Evolutionary conservation across 768 basidiomycete species (phyloP).

Genomic region (Ramaria sp.): DNA sequence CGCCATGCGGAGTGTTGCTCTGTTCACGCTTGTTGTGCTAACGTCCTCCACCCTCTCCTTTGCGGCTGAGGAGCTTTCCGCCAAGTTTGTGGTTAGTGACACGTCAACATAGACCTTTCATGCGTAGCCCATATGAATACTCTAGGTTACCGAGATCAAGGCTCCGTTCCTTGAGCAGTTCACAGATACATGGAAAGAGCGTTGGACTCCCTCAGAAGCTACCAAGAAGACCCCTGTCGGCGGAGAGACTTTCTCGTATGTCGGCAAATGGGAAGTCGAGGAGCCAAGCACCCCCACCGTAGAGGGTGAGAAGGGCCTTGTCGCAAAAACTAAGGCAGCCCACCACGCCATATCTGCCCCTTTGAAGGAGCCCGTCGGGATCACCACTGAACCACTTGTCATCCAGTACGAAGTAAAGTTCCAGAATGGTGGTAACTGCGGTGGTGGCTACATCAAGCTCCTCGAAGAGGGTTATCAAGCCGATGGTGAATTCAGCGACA

Average conservation of each 20-base stretch:
- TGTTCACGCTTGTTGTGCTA: constrained; percentile 59
- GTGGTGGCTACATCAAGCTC: constrained; percentile 97
- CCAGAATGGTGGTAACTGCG: constrained; percentile 98
- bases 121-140: constrained; percentile 7
- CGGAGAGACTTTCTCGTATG: constrained; percentile 93
- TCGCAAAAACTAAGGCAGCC: constrained; percentile 93
- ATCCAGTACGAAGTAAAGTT: constrained; percentile 99
- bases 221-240: constrained; percentile 97
- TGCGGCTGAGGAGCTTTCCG: constrained; percentile 42
- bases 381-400: constrained; percentile 76
- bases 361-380: constrained; percentile 67
- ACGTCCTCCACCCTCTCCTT: constrained; percentile 43
- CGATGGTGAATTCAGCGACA: constrained; percentile 85
- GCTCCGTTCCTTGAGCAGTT: constrained; percentile 97
- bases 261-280: constrained; percentile 96
- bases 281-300: constrained; percentile 69
- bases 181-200: constrained; percentile 77
- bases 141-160: constrained; percentile 63
- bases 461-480: constrained; percentile 91
- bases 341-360: constrained; percentile 98
- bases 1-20: constrained; percentile 80
- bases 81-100: constrained; percentile 52
- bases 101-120: constrained; percentile 6
- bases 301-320: constrained; percentile 81
- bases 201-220: constrained; percentile 95